These are phyloP conservation scores for Avena insularis DNA, from an alignment of 176 grass and related monocot genomes.

Conservation along the genomic window DNA sequence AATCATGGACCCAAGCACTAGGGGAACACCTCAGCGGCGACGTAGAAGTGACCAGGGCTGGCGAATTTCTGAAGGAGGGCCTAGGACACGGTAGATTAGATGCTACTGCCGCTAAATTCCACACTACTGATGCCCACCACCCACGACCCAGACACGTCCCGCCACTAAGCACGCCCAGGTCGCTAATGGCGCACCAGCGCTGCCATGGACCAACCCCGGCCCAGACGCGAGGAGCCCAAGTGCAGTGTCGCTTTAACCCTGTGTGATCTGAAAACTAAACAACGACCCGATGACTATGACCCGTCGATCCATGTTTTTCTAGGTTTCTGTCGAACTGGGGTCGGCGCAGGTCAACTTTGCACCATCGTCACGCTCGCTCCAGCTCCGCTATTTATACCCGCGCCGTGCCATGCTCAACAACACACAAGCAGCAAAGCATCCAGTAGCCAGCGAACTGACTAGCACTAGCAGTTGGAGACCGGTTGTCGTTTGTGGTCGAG, in stretches of 20 bases:
- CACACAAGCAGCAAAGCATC: background rate
- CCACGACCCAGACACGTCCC: background rate
- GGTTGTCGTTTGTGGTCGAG: background rate
- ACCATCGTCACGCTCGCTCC: slow-evolving; percentile 37
- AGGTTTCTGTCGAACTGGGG: background rate
- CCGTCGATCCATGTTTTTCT: background rate
- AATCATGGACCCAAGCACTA: slow-evolving; percentile 4
- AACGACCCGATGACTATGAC: background rate
- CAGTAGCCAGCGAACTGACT: background rate
- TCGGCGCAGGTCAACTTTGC: slow-evolving; percentile 39
- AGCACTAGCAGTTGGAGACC: background rate
- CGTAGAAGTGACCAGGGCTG: background rate
- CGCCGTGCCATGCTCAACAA: slow-evolving; percentile 18
- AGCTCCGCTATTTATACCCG: slow-evolving; percentile 36
- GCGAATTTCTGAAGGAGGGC: background rate
- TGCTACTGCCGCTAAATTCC: background rate
- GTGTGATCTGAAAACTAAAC: slow-evolving; percentile 21
- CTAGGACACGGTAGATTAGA: background rate
- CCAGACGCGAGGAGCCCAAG: background rate
- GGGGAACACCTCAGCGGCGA: slow-evolving; percentile 3
- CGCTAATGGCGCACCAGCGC: slow-evolving; percentile 52
- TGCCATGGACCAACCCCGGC: background rate
- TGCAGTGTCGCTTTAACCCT: slow-evolving; percentile 41
- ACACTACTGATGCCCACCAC: slow-evolving; percentile 33
- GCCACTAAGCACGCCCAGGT: slow-evolving; percentile 58